These are phyloP conservation scores for Mycena sp. DNA, from an alignment of 1,284 basidiomycete genomes.

Conservation along the genomic window DNA sequence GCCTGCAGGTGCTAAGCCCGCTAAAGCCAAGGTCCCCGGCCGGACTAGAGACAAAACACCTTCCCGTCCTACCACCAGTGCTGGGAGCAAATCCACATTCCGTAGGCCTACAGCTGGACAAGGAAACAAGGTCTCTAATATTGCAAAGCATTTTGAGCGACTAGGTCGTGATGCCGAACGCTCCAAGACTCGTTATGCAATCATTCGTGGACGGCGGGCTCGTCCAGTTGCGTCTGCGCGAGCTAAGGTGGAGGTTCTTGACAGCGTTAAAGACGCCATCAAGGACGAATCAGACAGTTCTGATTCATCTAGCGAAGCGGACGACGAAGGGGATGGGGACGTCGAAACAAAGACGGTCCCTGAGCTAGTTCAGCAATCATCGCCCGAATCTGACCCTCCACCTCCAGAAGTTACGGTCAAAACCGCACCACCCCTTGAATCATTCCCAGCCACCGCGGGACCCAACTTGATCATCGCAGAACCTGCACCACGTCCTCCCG, in stretches of 20 bases:
- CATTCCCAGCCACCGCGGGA: conserved; percentile 20
- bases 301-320: conserved; percentile 87
- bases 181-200: conserved; percentile 73
- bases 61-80: conserved; percentile 52
- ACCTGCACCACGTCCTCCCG: conserved; percentile 36
- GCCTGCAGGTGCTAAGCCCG: conserved; percentile 44
- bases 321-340: conserved; percentile 85
- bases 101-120: conserved; percentile 58
- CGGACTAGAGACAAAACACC: conserved; percentile 60
- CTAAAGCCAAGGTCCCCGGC: conserved; percentile 45
- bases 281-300: conserved; percentile 82
- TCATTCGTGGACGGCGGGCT: conserved; percentile 90
- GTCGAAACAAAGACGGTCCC: conserved; percentile 52
- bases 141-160: conserved; percentile 82
- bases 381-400: conserved; percentile 25
- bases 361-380: conserved; percentile 16
- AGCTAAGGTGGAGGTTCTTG: conserved; percentile 91
- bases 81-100: conserved; percentile 58
- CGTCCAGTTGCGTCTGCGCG: conserved; percentile 92
- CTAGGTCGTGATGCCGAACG: conserved; percentile 75
- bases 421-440: conserved; percentile 34
- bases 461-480: conserved; percentile 17
- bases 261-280: conserved; percentile 93
- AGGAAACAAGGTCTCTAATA: conserved; percentile 76
- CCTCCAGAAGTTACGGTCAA: conserved; percentile 38